Percentiles rank a stretch among this genome's conserved stretches.
phyloP scores from a whole-genome alignment of 2,329 filamentous ascomycete species.

The Dryadomyces quercus-mongolicae region DNA sequence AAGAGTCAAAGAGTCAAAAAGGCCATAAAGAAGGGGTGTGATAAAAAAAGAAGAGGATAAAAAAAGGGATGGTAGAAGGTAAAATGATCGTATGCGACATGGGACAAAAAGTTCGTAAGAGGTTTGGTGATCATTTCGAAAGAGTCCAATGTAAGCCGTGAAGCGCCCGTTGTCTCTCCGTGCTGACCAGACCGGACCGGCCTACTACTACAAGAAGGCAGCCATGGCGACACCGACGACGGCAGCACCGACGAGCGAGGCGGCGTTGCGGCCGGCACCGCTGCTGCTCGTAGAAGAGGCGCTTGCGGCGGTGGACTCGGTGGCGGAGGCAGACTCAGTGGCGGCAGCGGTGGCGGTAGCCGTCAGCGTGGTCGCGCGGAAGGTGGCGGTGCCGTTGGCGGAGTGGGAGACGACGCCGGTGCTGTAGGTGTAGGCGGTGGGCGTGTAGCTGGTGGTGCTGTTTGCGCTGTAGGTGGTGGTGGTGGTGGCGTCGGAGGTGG shows the following conservation, averaged over 20 bases:
- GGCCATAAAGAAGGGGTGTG: background rate
- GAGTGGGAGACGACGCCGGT: conserved; percentile 12
- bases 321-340: conserved; percentile 14
- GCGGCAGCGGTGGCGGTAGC: conserved; percentile 20
- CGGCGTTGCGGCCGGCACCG: conserved; percentile 35
- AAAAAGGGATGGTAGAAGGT: background rate
- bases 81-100: background rate
- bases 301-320: conserved; percentile 19
- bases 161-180: too few relatives aligned
- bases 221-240: conserved; percentile 23
- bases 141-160: background rate
- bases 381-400: background rate
- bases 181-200: background rate
- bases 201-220: conserved; percentile 39
- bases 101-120: background rate
- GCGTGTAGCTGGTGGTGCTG: conserved; percentile 18
- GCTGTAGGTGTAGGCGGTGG: conserved; percentile 11
- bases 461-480: conserved; percentile 14
- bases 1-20: background rate
- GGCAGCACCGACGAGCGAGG: conserved; percentile 29
- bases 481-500: conserved; percentile 23
- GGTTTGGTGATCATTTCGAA: background rate
- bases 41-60: background rate
- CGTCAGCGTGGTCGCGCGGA: conserved; percentile 13
- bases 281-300: conserved; percentile 23